Evolutionary conservation across 805 yeast species (phyloP), one percentile per base, ranked within the genome.

Genomic region (Saccharomyces kudriavzevii): DNA sequence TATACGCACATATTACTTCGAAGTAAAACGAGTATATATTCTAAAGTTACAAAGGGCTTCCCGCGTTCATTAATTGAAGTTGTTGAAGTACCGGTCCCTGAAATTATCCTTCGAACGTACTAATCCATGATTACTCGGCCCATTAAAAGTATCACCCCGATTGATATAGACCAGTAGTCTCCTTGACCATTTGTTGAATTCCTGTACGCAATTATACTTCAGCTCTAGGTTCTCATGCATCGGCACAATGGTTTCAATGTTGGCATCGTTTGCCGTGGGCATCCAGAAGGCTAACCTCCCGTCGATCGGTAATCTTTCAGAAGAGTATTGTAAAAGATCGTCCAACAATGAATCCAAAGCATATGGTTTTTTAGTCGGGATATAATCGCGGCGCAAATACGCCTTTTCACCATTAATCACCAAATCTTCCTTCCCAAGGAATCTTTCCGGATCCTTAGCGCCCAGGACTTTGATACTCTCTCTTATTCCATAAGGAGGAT

Each of bases 401-500:
- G 97, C 95, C 60, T 80, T 79, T 61, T 82, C 82, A 5, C 96
- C 96, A 57, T 87, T 84, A 26, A 89, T 87, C n/a, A 83, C 76
- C 2, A 85, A 74, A 46, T 79, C 71, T 64, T 89, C 96, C 60
- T 88, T 81, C 0, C 92, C 96, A 9, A 72, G 79, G 46, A 85
- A 85, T 62, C 79, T 81, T 52, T 77, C 83, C 1, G 84, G 84
- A 50, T 84, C 79, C 58, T 79, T 82, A 4, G 95, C 87, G 4
- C 99, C 99, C 52, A 96, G 81, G 0, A 90, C 96, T 67, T 89
- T 90, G 52, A 94, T 79, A 3, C 98, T 96, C 69, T 94, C 99
- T 60, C 99, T 77, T 2, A 94, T 95, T 11, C 99, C 99, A 68
- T 94, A 94, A 0, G 99, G 99, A 1, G 99, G 99, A 70, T 94